phyloP scores from a whole-genome alignment of 1,284 basidiomycete genomes.

The Austroboletus niveus region DNA sequence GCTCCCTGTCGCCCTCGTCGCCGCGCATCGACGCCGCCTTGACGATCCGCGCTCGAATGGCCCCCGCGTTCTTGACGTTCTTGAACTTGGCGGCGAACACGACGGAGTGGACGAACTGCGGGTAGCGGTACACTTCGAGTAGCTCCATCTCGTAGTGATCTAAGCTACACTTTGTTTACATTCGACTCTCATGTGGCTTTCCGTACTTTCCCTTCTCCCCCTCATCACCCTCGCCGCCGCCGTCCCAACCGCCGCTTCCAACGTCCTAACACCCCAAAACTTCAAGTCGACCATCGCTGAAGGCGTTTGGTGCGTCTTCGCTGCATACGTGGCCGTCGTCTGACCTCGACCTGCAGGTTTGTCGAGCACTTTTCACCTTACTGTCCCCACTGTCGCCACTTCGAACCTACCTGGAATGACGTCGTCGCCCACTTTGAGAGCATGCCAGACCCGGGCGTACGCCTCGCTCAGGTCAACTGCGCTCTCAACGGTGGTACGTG shows the following conservation, averaged over 20 bases:
- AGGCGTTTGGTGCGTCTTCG: constrained; percentile 63
- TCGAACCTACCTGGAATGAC: constrained; percentile 83
- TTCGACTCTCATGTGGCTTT: neutral
- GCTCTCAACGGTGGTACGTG: constrained; percentile 74
- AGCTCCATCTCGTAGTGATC: constrained; percentile 20
- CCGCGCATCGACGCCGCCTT: constrained; percentile 61
- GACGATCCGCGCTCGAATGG: constrained; percentile 66
- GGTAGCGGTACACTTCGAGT: constrained; percentile 56
- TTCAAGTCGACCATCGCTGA: constrained; percentile 56
- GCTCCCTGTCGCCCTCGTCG: constrained; percentile 62
- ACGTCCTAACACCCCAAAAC: constrained; percentile 59
- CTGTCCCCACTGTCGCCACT: constrained; percentile 74
- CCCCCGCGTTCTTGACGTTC: constrained; percentile 61
- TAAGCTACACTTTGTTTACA: constrained; percentile 5
- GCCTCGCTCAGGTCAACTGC: constrained; percentile 86
- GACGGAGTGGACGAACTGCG: constrained; percentile 48
- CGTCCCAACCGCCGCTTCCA: constrained; percentile 36
- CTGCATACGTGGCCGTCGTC: neutral
- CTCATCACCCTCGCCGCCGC: constrained; percentile 36
- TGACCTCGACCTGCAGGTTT: constrained; percentile 41
- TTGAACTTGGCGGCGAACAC: constrained; percentile 70
- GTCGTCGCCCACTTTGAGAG: constrained; percentile 60
- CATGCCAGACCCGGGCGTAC: constrained; percentile 57
- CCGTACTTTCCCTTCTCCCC: constrained; percentile 26
- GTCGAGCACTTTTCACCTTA: constrained; percentile 79